Evolutionary conservation across 2,329 filamentous ascomycete genomes (phyloP).

Genomic region (Chalaropsis thielavioides): DNA sequence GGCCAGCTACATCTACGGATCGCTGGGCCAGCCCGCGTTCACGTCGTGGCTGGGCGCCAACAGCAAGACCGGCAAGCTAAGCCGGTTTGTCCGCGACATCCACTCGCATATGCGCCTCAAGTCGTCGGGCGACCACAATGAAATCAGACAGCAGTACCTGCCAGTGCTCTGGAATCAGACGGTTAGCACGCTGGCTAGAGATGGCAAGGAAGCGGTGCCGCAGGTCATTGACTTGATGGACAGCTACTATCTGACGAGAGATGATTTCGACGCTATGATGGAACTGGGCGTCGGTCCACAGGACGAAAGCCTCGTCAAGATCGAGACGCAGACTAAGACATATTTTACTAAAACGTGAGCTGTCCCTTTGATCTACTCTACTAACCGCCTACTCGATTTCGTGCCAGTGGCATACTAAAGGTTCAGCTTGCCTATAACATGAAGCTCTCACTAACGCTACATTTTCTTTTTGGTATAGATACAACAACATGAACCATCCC

Average conservation of each 20-base stretch:
- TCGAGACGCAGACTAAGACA: conserved; percentile 75
- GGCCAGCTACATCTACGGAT: conserved; percentile 72
- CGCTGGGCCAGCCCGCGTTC: conserved; percentile 60
- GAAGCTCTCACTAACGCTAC: conserved; percentile 13
- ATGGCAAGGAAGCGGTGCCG: conserved; percentile 69
- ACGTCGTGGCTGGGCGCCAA: conserved; percentile 92
- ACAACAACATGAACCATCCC: conserved; percentile 76
- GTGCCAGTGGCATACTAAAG: background rate
- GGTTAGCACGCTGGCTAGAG: conserved; percentile 55
- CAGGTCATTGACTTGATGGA: conserved; percentile 93
- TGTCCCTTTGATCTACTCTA: background rate
- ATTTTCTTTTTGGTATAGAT: conserved; percentile 35
- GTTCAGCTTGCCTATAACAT: background rate
- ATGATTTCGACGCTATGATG: conserved; percentile 85
- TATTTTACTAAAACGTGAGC: conserved; percentile 79
- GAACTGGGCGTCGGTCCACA: conserved; percentile 83
- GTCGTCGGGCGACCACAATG: conserved; percentile 79
- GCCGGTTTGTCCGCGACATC: conserved; percentile 76
- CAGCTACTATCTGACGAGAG: conserved; percentile 83
- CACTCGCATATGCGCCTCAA: conserved; percentile 93
- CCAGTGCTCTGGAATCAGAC: conserved; percentile 74
- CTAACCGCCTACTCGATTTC: conserved; percentile 4
- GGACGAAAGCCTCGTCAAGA: conserved; percentile 56
- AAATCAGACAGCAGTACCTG: conserved; percentile 87
- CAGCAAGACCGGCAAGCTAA: conserved; percentile 67